Conservation (phyloP, 371 early-diverging fungal genomes). For the Encephalitozoon cuniculi region DNA sequence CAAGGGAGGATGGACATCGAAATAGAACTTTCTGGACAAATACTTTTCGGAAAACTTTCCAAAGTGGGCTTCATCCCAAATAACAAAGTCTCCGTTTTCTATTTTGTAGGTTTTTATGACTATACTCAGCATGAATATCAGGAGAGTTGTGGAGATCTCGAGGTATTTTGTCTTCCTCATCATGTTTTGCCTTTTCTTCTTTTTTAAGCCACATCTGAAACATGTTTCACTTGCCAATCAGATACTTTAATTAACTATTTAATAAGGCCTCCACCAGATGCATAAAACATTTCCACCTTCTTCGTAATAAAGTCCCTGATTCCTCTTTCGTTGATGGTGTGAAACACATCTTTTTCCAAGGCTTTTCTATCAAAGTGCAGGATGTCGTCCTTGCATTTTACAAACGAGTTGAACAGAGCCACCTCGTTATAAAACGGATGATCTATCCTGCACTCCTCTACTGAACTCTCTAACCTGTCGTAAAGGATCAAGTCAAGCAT, state of each 20-base stretch:
- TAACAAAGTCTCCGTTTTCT: conserved; percentile 57
- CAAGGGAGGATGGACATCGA: conserved; percentile 97
- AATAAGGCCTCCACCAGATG: not conserved
- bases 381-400: not conserved
- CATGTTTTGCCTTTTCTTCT: conserved; percentile 63
- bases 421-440: conserved; percentile 1
- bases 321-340: conserved; percentile 15
- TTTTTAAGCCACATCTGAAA: conserved; percentile 12
- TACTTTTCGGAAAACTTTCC: conserved; percentile 86
- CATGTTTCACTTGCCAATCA: not conserved
- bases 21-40: conserved; percentile 78
- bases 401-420: conserved; percentile 1
- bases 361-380: not conserved
- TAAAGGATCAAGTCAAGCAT: not conserved
- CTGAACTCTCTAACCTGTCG: not conserved
- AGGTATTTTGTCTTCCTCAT: conserved; percentile 62
- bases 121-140: conserved; percentile 54
- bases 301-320: not conserved
- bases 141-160: conserved; percentile 29
- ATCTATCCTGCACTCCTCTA: not conserved
- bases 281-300: not conserved
- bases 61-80: conserved; percentile 92
- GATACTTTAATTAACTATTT: not conserved
- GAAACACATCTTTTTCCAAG: not conserved
- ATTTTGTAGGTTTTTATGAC: conserved; percentile 55